A percentile compares a stretch with the other conserved stretches of the same genome.
These are phyloP conservation scores for Rhizophora apiculata DNA, from an alignment of 345 rosid species.

Conservation along the genomic window DNA sequence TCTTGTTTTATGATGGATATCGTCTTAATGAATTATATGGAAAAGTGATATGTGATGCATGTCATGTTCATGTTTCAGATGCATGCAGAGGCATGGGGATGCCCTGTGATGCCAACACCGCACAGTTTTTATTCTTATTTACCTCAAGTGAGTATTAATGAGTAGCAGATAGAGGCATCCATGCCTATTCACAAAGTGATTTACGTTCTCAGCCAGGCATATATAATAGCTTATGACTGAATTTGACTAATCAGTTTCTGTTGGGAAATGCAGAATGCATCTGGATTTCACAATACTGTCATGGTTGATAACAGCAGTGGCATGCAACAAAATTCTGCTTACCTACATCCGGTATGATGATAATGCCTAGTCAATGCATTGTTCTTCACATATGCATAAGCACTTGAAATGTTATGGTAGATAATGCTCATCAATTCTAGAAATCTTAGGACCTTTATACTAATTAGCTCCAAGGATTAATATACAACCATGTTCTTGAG, in stretches of 20 bases:
- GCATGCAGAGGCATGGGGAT: slow-evolving; percentile 89
- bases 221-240: not conserved
- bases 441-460: not conserved
- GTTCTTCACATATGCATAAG: not conserved
- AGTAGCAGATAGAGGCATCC: no score
- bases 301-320: slow-evolving; percentile 17
- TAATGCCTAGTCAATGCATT: not conserved
- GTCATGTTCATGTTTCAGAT: slow-evolving; percentile 41
- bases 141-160: slow-evolving; percentile 46
- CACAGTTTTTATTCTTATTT: slow-evolving; percentile 30
- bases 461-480: no score
- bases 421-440: not conserved
- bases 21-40: not conserved
- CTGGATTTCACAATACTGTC: slow-evolving; percentile 28
- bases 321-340: slow-evolving; percentile 27
- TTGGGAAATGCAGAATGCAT: slow-evolving; percentile 38
- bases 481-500: not conserved
- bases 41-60: slow-evolving; percentile 7
- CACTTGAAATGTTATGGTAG: not conserved
- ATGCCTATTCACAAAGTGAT: no score
- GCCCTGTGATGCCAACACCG: slow-evolving; percentile 68
- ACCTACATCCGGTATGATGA: slow-evolving; percentile 48
- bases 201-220: not conserved
- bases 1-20: not conserved
- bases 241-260: not conserved